Evolutionary conservation across 108 stramenopile genomes (phyloP), one percentile per base, ranked within the genome.

Genomic region (Cylindrotheca fusiformis): DNA sequence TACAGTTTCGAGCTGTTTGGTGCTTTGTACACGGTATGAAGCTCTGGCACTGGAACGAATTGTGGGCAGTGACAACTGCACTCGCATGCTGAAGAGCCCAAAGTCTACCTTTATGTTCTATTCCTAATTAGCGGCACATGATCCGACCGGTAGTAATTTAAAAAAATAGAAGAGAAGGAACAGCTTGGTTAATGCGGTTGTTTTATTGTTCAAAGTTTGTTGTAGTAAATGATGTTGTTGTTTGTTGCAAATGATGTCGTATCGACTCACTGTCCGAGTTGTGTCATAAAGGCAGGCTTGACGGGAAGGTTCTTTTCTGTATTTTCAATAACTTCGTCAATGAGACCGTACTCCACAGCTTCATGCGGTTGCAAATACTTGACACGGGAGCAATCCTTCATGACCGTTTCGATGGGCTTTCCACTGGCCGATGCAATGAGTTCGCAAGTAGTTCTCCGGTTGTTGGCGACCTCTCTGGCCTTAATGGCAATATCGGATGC

Each of bases 401-500:
- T 87, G 26, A 98, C 92, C 33, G 73, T 85, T 24, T 90, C 87
- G 28, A 91, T 52, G 18, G 92, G 87, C 86, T 96, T 97, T 50
- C 95, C 93, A 66, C 85, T 82, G 0, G 95, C 94, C 51, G 77
- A 76, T 22, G 96, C 95, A 71, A 98, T 84, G 64, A 98, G 76
- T 68, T 97, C 90, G 63, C 90, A 94, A 31, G 76, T 89, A 24
- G 78, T 84, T 69, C 81, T 86, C 46, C 96, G 77, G 78, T 98
- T 98, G 49, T 88, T 58, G 63, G 80, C 75, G 24, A 97, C 95
- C 76, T 97, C 97, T 47, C 72, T 60, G 50, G 97, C 97, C 80
- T 93, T 90, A 74, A 98, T 98, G 48, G 96, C 97, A 70, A 98
- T 97, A 75, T 98, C 97, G 3, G 88, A 80, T 4, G 96, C 97